A percentile compares a stretch with the other conserved stretches of the same genome.
Evolutionary conservation across 2,329 filamentous ascomycete species (phyloP).

Genomic region (Malbranchea cinnamomea): DNA sequence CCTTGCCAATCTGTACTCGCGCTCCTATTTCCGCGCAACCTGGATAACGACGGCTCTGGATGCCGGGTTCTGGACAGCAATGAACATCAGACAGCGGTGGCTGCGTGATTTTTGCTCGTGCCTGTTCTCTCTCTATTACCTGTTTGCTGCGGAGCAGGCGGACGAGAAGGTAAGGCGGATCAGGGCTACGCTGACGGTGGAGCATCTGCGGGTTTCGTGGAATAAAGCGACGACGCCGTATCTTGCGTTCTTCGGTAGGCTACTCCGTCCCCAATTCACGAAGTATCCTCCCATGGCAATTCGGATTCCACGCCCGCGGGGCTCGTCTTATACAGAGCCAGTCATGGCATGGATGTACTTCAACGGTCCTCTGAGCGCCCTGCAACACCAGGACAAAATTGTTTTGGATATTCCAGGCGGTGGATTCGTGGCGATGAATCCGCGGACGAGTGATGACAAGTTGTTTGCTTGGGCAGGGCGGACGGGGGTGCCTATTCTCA

Average conservation of each 20-base stretch:
- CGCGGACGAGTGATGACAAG: constrained; percentile 88
- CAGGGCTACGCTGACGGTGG: constrained; percentile 68
- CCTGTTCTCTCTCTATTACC: constrained; percentile 76
- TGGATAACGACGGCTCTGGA: constrained; percentile 93
- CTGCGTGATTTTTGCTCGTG: constrained; percentile 69
- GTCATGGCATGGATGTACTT: constrained; percentile 87
- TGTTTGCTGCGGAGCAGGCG: constrained; percentile 82
- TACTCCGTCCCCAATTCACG: constrained; percentile 66
- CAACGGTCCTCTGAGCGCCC: constrained; percentile 65
- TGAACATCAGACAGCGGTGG: constrained; percentile 73
- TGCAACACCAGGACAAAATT: constrained; percentile 61
- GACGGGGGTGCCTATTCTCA: constrained; percentile 75
- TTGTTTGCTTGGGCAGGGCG: constrained; percentile 83
- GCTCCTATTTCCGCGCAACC: constrained; percentile 86
- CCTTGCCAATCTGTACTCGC: constrained; percentile 81
- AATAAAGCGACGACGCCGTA: constrained; percentile 89
- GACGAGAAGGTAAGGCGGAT: constrained; percentile 95
- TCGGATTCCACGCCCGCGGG: constrained; percentile 63
- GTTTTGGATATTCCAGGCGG: constrained; percentile 86
- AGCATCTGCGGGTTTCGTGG: constrained; percentile 86
- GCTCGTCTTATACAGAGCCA: constrained; percentile 70
- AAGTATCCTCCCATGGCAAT: constrained; percentile 69
- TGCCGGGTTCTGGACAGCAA: constrained; percentile 96
- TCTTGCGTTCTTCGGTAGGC: constrained; percentile 52
- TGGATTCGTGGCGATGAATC: constrained; percentile 93